Evolutionary conservation across 164 flowering plant genomes (phyloP).

Genomic region (Echeveria elegans): DNA sequence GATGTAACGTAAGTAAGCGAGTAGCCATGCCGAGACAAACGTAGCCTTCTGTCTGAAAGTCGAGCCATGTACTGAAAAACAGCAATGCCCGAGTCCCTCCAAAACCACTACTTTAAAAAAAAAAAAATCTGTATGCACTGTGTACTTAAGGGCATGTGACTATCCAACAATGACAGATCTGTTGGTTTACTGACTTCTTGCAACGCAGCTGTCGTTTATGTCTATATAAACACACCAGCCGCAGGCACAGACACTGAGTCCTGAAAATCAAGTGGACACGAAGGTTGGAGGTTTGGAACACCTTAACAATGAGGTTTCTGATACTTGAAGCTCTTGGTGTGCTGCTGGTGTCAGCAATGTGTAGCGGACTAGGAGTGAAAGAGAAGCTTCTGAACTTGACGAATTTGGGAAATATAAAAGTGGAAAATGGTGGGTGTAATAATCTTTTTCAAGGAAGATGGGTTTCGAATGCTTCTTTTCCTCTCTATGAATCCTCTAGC

Average conservation of each 20-base stretch:
- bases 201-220: background rate
- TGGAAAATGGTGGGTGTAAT: constrained; percentile 25
- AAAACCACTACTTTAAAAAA: background rate
- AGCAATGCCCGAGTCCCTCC: constrained; percentile 1
- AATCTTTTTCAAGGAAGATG: constrained; percentile 53
- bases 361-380: constrained; percentile 12
- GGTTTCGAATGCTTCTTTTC: constrained; percentile 35
- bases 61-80: background rate
- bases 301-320: background rate
- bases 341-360: background rate
- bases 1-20: background rate
- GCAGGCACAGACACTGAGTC: background rate
- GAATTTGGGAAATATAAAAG: background rate
- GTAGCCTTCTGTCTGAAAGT: background rate
- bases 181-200: background rate
- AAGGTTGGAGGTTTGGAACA: background rate
- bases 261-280: background rate
- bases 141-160: constrained; percentile 1
- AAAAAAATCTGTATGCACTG: constrained; percentile 1
- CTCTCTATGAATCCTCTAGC: constrained; percentile 36
- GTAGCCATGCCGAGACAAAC: background rate
- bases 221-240: background rate
- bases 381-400: constrained; percentile 8
- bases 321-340: background rate
- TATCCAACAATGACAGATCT: background rate